phyloP scores from a whole-genome alignment of 164 flowering plant genomes.

The Aristolochia contorta region DNA sequence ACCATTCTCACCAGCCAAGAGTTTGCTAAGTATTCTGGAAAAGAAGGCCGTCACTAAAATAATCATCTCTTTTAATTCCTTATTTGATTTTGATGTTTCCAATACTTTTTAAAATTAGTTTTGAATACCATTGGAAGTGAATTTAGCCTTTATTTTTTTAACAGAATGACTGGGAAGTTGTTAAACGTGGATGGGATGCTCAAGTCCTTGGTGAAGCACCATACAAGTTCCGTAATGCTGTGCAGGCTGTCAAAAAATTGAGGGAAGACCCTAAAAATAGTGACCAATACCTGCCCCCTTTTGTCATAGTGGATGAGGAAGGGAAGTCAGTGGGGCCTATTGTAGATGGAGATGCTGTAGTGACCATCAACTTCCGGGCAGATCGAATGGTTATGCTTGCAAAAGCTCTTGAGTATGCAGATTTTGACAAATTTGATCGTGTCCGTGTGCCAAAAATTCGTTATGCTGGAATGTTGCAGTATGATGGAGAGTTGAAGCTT shows the following conservation, averaged over 20 bases:
- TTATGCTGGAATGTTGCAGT: conserved; percentile 97
- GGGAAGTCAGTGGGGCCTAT: conserved; percentile 86
- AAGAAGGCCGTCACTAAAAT: too few relatives aligned
- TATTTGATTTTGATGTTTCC: too few relatives aligned
- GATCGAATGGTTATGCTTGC: conserved; percentile 98
- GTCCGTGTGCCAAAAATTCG: conserved; percentile 85
- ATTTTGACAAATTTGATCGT: conserved; percentile 85
- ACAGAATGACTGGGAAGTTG: conserved; percentile 93
- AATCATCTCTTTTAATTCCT: too few relatives aligned
- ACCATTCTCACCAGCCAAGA: too few relatives aligned
- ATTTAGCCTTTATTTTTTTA: conserved; percentile 1
- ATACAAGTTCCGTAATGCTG: conserved; percentile 60
- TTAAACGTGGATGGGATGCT: conserved; percentile 97
- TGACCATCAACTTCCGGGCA: conserved; percentile 85
- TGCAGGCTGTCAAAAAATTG: conserved; percentile 79
- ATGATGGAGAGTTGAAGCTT: conserved; percentile 93
- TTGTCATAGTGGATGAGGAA: conserved; percentile 83
- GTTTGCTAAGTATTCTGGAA: too few relatives aligned
- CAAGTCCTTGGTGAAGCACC: conserved; percentile 99
- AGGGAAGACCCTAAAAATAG: conserved; percentile 45
- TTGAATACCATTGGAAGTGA: too few relatives aligned
- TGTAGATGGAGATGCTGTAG: conserved; percentile 97
- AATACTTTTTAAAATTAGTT: too few relatives aligned
- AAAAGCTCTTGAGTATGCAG: conserved; percentile 80
- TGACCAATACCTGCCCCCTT: conserved; percentile 89